phyloP scores from a whole-genome alignment of 805 yeast genomes.

The Candida ponderosae region DNA sequence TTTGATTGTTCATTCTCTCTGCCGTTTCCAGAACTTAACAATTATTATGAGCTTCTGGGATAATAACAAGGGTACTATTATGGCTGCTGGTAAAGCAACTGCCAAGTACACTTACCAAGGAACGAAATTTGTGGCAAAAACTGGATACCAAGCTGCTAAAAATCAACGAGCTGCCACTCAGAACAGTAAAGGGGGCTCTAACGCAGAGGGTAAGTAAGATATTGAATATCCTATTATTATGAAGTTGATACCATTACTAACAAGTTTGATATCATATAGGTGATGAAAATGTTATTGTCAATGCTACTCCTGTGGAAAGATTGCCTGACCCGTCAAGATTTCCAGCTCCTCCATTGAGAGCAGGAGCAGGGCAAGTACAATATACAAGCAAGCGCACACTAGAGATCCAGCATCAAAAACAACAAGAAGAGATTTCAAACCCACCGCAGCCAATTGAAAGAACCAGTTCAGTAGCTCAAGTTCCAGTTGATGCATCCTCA shows the following conservation, averaged over 20 bases:
- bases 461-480: slow-evolving; percentile 6
- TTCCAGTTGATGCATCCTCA: slow-evolving; percentile 4
- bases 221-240: not conserved
- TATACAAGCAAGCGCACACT: slow-evolving; percentile 10
- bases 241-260: not conserved
- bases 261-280: slow-evolving; percentile 1
- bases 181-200: slow-evolving; percentile 10
- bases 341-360: slow-evolving; percentile 32
- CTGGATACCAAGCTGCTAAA: slow-evolving; percentile 32
- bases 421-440: not conserved
- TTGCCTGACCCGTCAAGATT: slow-evolving; percentile 15
- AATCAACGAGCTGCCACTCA: slow-evolving; percentile 17
- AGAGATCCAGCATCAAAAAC: not conserved
- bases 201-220: not conserved
- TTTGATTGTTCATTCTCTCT: too few species aligned
- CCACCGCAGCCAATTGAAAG: not conserved
- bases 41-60: slow-evolving; percentile 30
- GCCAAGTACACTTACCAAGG: slow-evolving; percentile 30
- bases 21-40: too few species aligned
- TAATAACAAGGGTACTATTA: slow-evolving; percentile 30
- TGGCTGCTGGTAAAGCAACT: slow-evolving; percentile 26
- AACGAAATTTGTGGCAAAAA: slow-evolving; percentile 31
- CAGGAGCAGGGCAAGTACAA: slow-evolving; percentile 29
- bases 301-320: slow-evolving; percentile 5
- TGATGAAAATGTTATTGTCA: slow-evolving; percentile 12